These are phyloP conservation scores for Rhynchospora pubera DNA, from an alignment of 176 grass and related monocot species.

Conservation along the genomic window DNA sequence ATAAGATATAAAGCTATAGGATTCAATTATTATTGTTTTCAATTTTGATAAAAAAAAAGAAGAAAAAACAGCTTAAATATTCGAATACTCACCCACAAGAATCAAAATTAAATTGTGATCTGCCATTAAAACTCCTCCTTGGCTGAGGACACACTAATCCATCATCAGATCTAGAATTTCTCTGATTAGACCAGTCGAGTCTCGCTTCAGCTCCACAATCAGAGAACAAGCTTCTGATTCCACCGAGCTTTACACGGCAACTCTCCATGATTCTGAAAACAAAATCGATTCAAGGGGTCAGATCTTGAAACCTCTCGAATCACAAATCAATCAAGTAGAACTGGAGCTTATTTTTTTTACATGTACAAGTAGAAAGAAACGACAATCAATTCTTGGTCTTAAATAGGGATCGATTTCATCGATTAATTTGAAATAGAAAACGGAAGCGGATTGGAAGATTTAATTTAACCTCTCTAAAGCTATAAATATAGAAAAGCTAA, in stretches of 20 bases:
- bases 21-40: background rate
- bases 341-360: background rate
- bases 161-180: background rate
- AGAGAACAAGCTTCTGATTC: conserved; percentile 17
- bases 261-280: conserved; percentile 19
- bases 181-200: conserved; percentile 14
- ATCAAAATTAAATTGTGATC: conserved; percentile 21
- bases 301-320: background rate
- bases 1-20: background rate
- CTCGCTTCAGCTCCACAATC: conserved; percentile 1
- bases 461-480: background rate
- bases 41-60: background rate
- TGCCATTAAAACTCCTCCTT: conserved; percentile 3
- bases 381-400: background rate
- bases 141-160: conserved; percentile 14
- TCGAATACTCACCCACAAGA: conserved; percentile 12
- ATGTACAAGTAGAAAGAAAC: background rate
- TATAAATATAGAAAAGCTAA: conserved; percentile 18
- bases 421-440: background rate
- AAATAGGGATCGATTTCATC: background rate
- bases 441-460: background rate
- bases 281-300: background rate
- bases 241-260: conserved; percentile 3
- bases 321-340: background rate
- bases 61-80: background rate